These are phyloP conservation scores for Phytophthora pinifolia DNA, from an alignment of 352 stramenopile genomes.

Conservation along the genomic window DNA sequence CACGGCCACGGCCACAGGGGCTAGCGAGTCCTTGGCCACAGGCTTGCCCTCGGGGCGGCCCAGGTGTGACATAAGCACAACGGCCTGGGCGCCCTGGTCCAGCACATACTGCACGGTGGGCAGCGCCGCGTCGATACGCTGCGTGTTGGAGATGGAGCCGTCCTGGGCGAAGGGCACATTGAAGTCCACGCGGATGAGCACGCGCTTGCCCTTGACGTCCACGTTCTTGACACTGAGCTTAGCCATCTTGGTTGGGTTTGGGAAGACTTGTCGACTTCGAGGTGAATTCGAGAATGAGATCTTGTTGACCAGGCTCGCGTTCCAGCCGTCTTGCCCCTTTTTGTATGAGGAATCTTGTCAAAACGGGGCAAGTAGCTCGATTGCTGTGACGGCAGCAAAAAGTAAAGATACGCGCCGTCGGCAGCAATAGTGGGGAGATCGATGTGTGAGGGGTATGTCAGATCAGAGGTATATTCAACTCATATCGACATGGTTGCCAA, in stretches of 20 bases:
- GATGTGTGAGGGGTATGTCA: no score
- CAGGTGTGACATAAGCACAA: conserved; percentile 99
- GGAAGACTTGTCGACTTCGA: conserved; percentile 18
- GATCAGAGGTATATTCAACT: no score
- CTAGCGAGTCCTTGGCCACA: conserved; percentile 96
- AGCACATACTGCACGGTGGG: conserved; percentile 98
- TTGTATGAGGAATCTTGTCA: conserved; percentile 18
- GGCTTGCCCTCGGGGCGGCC: conserved; percentile 95
- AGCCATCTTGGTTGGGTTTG: conserved; percentile 47
- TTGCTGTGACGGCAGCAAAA: conserved; percentile 8
- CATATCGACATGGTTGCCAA: no score
- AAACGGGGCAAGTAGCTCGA: conserved; percentile 5
- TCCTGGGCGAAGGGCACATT: conserved; percentile 97
- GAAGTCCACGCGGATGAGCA: conserved; percentile 99
- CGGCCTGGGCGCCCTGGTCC: conserved; percentile 96
- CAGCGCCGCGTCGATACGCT: conserved; percentile 97
- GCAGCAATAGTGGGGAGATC: no score
- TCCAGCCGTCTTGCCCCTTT: no score
- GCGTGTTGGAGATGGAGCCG: conserved; percentile 97
- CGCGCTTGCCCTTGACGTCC: conserved; percentile 96
- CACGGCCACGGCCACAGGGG: conserved; percentile 92
- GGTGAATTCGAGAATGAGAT: conserved; percentile 38
- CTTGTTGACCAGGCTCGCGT: conserved; percentile 8
- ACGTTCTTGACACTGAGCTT: conserved; percentile 93
- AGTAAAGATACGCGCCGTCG: no score